Base-by-base conservation (phyloP, 352 stramenopile genomes). In the Aphanomyces cochlioides region DNA sequence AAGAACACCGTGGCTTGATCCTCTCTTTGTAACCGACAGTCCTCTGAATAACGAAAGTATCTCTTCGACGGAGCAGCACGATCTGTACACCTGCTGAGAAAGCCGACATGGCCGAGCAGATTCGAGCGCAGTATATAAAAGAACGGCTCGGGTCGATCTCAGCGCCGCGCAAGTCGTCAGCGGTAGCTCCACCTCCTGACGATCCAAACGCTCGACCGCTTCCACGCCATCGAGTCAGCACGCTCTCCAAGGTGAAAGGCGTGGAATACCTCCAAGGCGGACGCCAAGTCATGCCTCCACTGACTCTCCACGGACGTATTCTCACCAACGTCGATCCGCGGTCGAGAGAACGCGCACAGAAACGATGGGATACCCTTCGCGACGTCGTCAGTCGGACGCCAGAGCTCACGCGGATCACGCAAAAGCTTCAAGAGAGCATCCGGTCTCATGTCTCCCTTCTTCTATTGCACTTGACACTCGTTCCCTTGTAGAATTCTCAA, bases 361-460 rank as follows among this genome's bases (percentile, higher is more conserved):
- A 70, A 28, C 64, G 64, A 19, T 70, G 64, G 64, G 64, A 70
- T 40, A 48, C 64, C 5, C 64, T 70, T 19, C 64, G 64, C 19
- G 64, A 70, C 40, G 64, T 70, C 3, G 64, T 70, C 12, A 70
- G 56, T n/a, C 64, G 64, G n/a, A 70, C 64, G 36, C 64, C 64
- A 5, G 64, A 70, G 39, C 47, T 70, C 41, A 70, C 64, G 36
- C 64, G 64, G 19, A 70, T 70, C 37, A 54, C 64, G 8, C 64
- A 70, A 60, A 70, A 70, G 64, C 64, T 70, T 6, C 64, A 70
- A 45, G 64, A 70, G 36, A 70, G 64, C 64, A 54, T 70, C 36
- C 34, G 64, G 64, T 70, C 5, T 21, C 5, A 43, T 39, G 43
- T 50, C 10, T 50, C 19, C 38, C 13, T 15, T 67, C 12, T 28